A percentile compares a stretch with the other conserved stretches of the same genome.
Conservation (phyloP, 1,139 yeast species). For the Geotrichum fermentans region DNA sequence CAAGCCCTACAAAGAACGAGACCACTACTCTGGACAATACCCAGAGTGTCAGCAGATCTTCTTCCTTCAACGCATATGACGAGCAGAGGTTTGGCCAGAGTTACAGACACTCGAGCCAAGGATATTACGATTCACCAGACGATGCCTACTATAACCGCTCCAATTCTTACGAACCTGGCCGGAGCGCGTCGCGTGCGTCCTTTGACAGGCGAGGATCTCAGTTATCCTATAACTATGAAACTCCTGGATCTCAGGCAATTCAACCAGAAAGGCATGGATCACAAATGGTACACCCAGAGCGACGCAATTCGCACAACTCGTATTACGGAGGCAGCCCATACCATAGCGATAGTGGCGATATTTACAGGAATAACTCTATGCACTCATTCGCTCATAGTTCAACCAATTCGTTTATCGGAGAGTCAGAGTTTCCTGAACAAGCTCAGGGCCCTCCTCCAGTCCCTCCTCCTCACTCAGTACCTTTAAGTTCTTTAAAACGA, state of each 20-base stretch:
- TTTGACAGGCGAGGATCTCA: not conserved
- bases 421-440: not conserved
- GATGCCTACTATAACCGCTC: not conserved
- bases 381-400: not conserved
- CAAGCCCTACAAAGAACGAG: too few species aligned
- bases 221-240: not conserved
- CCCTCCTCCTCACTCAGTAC: conserved; percentile 33
- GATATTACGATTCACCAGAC: not conserved
- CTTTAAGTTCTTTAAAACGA: conserved; percentile 11
- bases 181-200: not conserved
- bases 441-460: conserved; percentile 27
- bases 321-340: not conserved
- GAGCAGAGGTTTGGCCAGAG: not conserved
- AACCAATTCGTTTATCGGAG: not conserved
- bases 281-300: not conserved
- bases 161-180: not conserved
- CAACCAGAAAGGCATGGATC: not conserved
- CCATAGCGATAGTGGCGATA: not conserved
- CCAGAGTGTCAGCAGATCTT: not conserved
- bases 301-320: not conserved
- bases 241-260: not conserved
- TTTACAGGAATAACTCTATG: not conserved
- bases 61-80: conserved; percentile 1
- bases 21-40: too few species aligned
- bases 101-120: conserved; percentile 1